phyloP scores from a whole-genome alignment of 257 asterid species.

The Cordia subcordata region DNA sequence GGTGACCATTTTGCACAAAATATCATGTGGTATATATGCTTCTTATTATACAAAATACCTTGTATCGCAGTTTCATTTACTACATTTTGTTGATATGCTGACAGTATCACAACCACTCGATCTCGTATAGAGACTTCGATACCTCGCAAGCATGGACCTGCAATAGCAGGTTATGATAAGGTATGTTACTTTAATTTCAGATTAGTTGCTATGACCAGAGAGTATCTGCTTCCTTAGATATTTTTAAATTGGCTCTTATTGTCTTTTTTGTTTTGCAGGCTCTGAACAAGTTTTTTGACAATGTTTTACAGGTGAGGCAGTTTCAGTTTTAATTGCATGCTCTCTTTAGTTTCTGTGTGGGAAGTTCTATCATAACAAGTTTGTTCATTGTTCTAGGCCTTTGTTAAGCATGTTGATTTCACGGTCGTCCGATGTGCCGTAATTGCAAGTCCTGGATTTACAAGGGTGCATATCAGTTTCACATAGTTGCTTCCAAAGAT shows the following conservation, averaged over 20 bases:
- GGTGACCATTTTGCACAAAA: too few species aligned
- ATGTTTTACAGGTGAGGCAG: slow-evolving; percentile 59
- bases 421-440: slow-evolving; percentile 89
- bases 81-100: slow-evolving; percentile 19
- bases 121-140: slow-evolving; percentile 87
- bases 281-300: slow-evolving; percentile 76
- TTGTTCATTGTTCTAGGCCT: slow-evolving; percentile 52
- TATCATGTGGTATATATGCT: too few species aligned
- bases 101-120: slow-evolving; percentile 81
- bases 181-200: slow-evolving; percentile 33
- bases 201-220: not conserved
- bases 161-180: slow-evolving; percentile 89
- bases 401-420: slow-evolving; percentile 77
- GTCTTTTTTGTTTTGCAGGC: slow-evolving; percentile 48
- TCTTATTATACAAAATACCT: too few species aligned
- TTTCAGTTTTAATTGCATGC: not conserved
- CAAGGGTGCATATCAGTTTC: slow-evolving; percentile 53
- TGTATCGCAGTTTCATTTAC: not conserved
- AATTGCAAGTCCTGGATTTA: slow-evolving; percentile 99
- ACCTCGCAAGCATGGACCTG: slow-evolving; percentile 98
- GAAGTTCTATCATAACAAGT: not conserved
- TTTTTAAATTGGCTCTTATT: not conserved
- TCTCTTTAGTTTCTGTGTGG: not conserved
- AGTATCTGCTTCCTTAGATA: not conserved
- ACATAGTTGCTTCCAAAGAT: slow-evolving; percentile 1